Conservation (phyloP, 768 basidiomycete species). For the Hortiboletus flavorubellus region DNA sequence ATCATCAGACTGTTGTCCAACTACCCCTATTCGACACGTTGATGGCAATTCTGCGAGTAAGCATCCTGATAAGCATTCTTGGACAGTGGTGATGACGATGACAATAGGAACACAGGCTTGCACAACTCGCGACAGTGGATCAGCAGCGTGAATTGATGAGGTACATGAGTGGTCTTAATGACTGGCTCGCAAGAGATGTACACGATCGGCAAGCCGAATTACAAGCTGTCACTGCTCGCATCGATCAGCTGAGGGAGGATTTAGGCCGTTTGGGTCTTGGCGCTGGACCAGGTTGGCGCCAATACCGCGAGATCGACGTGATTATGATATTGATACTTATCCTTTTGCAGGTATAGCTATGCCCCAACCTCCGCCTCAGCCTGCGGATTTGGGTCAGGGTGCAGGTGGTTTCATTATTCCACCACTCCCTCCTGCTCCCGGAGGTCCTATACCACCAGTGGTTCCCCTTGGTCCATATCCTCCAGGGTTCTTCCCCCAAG, state of each 20-base stretch:
- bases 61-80: slow-evolving; percentile 16
- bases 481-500: slow-evolving; percentile 22
- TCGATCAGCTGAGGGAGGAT: slow-evolving; percentile 47
- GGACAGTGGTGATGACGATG: slow-evolving; percentile 6
- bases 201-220: slow-evolving; percentile 75
- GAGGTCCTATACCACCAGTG: slow-evolving; percentile 14
- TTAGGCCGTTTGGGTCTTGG: slow-evolving; percentile 44
- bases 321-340: neutral
- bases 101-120: slow-evolving; percentile 67
- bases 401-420: slow-evolving; percentile 20
- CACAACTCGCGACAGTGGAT: slow-evolving; percentile 70
- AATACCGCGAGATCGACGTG: neutral
- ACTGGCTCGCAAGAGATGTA: slow-evolving; percentile 78
- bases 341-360: slow-evolving; percentile 20
- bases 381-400: slow-evolving; percentile 4
- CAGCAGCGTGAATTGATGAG: slow-evolving; percentile 79
- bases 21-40: slow-evolving; percentile 68
- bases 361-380: slow-evolving; percentile 21
- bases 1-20: slow-evolving; percentile 53
- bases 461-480: slow-evolving; percentile 17
- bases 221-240: slow-evolving; percentile 57
- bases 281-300: slow-evolving; percentile 37
- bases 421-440: slow-evolving; percentile 17
- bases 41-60: slow-evolving; percentile 64
- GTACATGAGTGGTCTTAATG: slow-evolving; percentile 73